Evolutionary conservation across 2,329 filamentous ascomycete genomes (phyloP), one percentile per base, ranked within the genome.

Genomic region (Penicillium sp.): DNA sequence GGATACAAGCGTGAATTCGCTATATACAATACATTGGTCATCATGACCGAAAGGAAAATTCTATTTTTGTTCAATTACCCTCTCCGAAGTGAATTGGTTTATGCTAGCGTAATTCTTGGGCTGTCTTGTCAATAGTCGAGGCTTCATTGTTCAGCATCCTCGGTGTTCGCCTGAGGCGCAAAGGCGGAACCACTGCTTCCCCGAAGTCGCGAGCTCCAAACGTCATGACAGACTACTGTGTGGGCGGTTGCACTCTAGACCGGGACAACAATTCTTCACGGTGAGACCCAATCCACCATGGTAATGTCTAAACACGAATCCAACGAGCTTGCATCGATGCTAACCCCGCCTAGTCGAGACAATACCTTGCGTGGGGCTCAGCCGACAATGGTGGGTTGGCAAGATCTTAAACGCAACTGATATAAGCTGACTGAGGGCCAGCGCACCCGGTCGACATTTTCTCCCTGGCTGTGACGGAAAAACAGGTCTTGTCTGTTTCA

Each of bases 341-440:
- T 60, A 37, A 66, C 50, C 27, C 13, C 55, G 60, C 33, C 60
- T 57, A 97, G 95, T 99, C 95, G 56, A 98, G 98, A 81, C 95
- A 98, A 88, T 99, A 97, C 76, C 85, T 99, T 63, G 96, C 94
- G 70, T 89, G 90, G 66, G 91, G 96, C 77, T 94, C 92, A 44
- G 86, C 96, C 75, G 90, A 96, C 74, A 86, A 92, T 81, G 92
- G 91, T 91, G 75, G 75, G 81, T 72, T 54, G 49, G 24, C 24
- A 43, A 35, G 68, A 75, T 62, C 72, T 75, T 63, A 31, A 53
- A 49, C 72, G 70, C 66, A 70, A 69, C 49, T 74, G 61, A 67
- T 58, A 55, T 61, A 41, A 54, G 41, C 56, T 52, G 24, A 52
- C 36, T 24, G 36, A 41, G 36, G 36, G 19, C 24, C 53, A 95